Percentiles rank a stretch among this genome's conserved stretches.
Evolutionary conservation across 306 rosid species (phyloP).

Genomic region (Lotus japonicus): DNA sequence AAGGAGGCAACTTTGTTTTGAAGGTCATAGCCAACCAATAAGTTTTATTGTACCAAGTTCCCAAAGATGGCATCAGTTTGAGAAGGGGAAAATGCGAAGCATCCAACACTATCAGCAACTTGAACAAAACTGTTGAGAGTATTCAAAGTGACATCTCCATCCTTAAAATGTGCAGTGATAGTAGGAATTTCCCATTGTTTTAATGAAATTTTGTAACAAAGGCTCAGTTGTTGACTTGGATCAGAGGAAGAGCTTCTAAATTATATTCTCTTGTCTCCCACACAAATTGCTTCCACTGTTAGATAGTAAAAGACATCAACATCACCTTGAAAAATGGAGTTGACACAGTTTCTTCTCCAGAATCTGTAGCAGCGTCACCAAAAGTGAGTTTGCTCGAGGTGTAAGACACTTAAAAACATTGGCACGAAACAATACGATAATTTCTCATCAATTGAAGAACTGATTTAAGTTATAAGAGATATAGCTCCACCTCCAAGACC

Average conservation of each 20-base stretch:
- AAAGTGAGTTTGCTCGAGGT: background rate
- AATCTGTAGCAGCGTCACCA: constrained; percentile 19
- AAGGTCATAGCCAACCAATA: constrained; percentile 53
- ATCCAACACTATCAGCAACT: background rate
- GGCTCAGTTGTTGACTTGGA: background rate
- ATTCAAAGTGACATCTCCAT: constrained; percentile 30
- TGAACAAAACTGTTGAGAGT: constrained; percentile 25
- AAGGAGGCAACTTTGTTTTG: constrained; percentile 25
- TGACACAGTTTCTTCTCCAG: background rate
- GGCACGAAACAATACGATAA: constrained; percentile 54
- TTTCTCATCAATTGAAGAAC: constrained; percentile 19
- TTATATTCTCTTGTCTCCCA: background rate
- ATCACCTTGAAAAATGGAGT: background rate
- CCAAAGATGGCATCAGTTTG: constrained; percentile 24
- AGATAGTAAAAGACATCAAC: background rate
- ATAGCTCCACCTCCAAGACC: constrained; percentile 39
- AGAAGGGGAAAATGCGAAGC: constrained; percentile 29
- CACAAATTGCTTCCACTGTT: constrained; percentile 7
- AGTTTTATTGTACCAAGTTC: constrained; percentile 40
- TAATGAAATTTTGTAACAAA: constrained; percentile 16
- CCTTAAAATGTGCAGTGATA: constrained; percentile 32
- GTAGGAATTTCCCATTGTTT: background rate
- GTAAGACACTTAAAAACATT: accelerated
- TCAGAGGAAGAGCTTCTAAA: background rate
- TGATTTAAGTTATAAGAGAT: constrained; percentile 34